Evolutionary conservation across 179 eudicot genomes (phyloP), one percentile per base, ranked within the genome.

Genomic region (Vitellaria paradoxa): DNA sequence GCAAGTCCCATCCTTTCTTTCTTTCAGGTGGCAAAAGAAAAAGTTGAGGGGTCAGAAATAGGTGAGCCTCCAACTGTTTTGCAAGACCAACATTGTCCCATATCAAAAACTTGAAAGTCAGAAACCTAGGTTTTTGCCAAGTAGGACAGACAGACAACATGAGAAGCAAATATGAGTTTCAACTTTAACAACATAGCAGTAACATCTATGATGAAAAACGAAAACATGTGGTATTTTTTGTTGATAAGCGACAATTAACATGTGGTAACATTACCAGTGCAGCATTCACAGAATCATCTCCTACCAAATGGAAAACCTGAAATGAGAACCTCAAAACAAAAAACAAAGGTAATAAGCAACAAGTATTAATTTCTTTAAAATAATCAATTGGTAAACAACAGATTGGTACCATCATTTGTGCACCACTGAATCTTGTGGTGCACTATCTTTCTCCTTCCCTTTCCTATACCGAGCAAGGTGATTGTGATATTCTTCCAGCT

Each of bases 401-500:
- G 52, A 70, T 21, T 49, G 65, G 42, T 56, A 84, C 86, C 87
- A 71, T 85, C 57, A 76, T 65, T 74, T 24, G 69, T 72, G 40
- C 40, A 65, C 73, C 72, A 67, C 76, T 59, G 73, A 81, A 73
- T 68, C 69, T 71, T 70, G 77, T 12, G 72, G 81, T 65, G 78
- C 79, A 80, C 50, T 59, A 68, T 85, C 78, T 76, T 88, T 89
- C 71, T 88, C 82, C 80, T 89, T 89, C 69, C 61, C 76, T 77
- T 80, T 83, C 70, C 71, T 88, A 82, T 77, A 91, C 68, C 85
- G 89, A 63, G 87, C 92, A 84, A 86, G 77, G 81, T 96, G 97
- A 68, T 92, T 81, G 57, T 55, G 94, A 83, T 91, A 96, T 84
- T 92, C 96, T 85, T 90, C 96, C 76, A 93, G 90, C 88, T 96